Evolutionary conservation across 2,329 filamentous ascomycete species (phyloP).

Genomic region (Fusarium haematococcum): DNA sequence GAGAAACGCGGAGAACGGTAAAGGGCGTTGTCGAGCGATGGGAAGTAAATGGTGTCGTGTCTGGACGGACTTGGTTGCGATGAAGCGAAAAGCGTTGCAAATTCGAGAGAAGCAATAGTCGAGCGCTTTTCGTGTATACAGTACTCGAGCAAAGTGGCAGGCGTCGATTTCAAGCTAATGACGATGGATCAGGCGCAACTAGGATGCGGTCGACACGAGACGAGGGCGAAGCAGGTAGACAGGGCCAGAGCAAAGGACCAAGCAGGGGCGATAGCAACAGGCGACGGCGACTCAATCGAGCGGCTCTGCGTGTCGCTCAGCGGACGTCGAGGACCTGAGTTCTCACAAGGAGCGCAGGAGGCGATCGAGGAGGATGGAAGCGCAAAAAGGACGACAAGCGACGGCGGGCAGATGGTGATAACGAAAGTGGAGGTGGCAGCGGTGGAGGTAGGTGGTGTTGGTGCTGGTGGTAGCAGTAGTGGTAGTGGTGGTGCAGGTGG

Average conservation of each 20-base stretch:
- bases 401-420: conserved; percentile 39
- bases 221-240: conserved; percentile 19
- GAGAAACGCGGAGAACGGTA: not conserved
- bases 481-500: conserved; percentile 11
- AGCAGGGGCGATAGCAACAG: conserved; percentile 8
- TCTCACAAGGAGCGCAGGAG: conserved; percentile 31
- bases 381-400: conserved; percentile 33
- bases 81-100: conserved; percentile 11
- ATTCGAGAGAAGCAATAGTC: conserved; percentile 7
- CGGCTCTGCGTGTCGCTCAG: conserved; percentile 26
- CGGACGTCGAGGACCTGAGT: conserved; percentile 18
- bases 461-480: conserved; percentile 32
- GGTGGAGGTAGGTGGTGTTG: conserved; percentile 9
- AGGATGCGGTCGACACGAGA: conserved; percentile 18
- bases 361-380: conserved; percentile 29
- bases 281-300: conserved; percentile 31
- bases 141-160: not conserved
- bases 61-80: not conserved
- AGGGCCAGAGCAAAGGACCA: conserved; percentile 17
- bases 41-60: conserved; percentile 1
- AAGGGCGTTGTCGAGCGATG: conserved; percentile 16
- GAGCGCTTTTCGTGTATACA: conserved; percentile 7
- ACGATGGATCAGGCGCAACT: conserved; percentile 25
- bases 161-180: conserved; percentile 17
- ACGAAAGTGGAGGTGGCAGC: conserved; percentile 17